Percentiles rank a stretch among this genome's conserved stretches.
Evolutionary conservation across 495 filamentous ascomycete genomes (phyloP).

Genomic region (Xylaria sp.): DNA sequence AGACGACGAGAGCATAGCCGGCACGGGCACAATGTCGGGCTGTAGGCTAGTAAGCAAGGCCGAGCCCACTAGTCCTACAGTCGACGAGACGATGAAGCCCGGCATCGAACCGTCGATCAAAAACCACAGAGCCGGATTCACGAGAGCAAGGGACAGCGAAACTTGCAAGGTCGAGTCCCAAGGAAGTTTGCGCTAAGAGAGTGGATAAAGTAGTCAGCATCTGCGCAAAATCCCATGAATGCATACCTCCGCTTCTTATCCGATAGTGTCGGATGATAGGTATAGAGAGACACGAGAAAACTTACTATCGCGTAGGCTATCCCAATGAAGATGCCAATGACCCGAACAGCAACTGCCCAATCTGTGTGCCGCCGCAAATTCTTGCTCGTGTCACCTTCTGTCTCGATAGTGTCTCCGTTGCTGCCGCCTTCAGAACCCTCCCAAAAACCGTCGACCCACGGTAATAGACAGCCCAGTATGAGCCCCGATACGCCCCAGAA

Average conservation of each 20-base stretch:
- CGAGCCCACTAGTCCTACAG: slow-evolving; percentile 77
- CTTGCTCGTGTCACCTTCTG: slow-evolving; percentile 30
- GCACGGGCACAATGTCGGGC: slow-evolving; percentile 76
- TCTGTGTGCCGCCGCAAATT: slow-evolving; percentile 52
- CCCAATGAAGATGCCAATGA: slow-evolving; percentile 92
- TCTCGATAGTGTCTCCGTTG: slow-evolving; percentile 28
- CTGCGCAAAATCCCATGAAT: neutral
- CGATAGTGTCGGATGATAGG: neutral
- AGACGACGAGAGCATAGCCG: slow-evolving; percentile 42
- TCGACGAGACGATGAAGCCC: slow-evolving; percentile 76
- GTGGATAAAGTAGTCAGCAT: slow-evolving; percentile 37
- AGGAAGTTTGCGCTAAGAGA: slow-evolving; percentile 74
- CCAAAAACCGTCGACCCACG: slow-evolving; percentile 80
- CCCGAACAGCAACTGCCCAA: slow-evolving; percentile 83
- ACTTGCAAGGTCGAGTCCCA: slow-evolving; percentile 96
- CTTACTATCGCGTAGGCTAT: slow-evolving; percentile 95
- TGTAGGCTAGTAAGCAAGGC: slow-evolving; percentile 73
- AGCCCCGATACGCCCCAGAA: slow-evolving; percentile 87
- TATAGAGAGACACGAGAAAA: slow-evolving; percentile 6
- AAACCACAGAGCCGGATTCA: slow-evolving; percentile 95
- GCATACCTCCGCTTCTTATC: neutral
- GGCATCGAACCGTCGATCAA: slow-evolving; percentile 87
- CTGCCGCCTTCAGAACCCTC: slow-evolving; percentile 40
- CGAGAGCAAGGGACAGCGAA: slow-evolving; percentile 87
- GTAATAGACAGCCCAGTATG: slow-evolving; percentile 75